Conservation (phyloP, 2,329 filamentous ascomycete species). For the Alternaria viburni region DNA sequence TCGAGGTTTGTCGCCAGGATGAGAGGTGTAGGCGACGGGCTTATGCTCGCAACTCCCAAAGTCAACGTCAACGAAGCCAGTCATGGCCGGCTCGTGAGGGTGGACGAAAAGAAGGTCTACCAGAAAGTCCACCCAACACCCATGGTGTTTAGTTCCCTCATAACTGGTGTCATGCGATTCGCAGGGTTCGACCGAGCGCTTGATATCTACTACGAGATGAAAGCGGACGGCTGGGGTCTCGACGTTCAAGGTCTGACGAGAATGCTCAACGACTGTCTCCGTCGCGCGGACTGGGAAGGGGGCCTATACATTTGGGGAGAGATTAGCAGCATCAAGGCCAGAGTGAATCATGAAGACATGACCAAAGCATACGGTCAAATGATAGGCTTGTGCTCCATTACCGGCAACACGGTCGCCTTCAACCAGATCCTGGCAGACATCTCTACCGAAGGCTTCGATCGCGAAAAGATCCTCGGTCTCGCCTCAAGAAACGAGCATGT, state of each 20-base stretch:
- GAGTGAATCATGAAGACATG: constrained; percentile 28
- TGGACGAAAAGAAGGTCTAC: constrained; percentile 40
- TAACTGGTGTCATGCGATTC: constrained; percentile 53
- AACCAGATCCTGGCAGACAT: constrained; percentile 42
- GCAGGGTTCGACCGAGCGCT: constrained; percentile 53
- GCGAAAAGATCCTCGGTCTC: constrained; percentile 31
- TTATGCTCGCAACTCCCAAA: constrained; percentile 51
- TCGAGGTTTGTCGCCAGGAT: constrained; percentile 50
- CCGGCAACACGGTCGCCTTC: constrained; percentile 39
- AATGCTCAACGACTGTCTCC: constrained; percentile 51
- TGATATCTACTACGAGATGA: constrained; percentile 51
- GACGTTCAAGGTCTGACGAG: constrained; percentile 47
- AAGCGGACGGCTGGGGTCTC: constrained; percentile 55
- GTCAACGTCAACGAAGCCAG: constrained; percentile 45
- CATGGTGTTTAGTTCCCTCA: constrained; percentile 51
- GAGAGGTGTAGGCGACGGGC: constrained; percentile 47
- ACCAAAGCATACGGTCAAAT: constrained; percentile 40
- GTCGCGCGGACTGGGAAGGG: constrained; percentile 44
- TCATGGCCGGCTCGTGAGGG: constrained; percentile 32
- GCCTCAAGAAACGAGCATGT: constrained; percentile 21
- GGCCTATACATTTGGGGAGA: constrained; percentile 51
- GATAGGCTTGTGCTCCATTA: constrained; percentile 41
- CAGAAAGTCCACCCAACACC: constrained; percentile 55
- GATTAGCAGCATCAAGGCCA: constrained; percentile 43
- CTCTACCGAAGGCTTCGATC: constrained; percentile 28